phyloP scores from a whole-genome alignment of 2,329 filamentous ascomycete genomes.

The Aureobasidium mangrovei region DNA sequence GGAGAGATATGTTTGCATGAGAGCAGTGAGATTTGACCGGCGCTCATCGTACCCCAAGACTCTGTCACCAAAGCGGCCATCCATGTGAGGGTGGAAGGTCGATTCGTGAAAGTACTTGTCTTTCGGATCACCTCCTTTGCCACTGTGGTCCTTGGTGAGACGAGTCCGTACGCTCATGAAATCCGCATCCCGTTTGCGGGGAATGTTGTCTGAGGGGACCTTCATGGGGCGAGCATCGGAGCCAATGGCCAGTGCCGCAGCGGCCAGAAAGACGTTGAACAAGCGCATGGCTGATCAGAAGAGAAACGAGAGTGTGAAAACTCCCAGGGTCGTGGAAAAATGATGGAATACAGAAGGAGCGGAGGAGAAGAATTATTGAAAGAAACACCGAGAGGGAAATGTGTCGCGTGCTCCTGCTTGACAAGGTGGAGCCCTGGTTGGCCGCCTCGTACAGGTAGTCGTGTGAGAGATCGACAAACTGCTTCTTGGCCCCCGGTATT shows the following conservation, averaged over 20 bases:
- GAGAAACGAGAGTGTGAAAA: not conserved
- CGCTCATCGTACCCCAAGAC: conserved; percentile 41
- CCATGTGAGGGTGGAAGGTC: conserved; percentile 47
- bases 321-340: not conserved
- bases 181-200: conserved; percentile 30
- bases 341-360: not conserved
- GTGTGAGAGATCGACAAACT: conserved; percentile 12
- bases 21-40: conserved; percentile 38
- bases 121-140: conserved; percentile 25
- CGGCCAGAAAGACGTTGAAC: conserved; percentile 2
- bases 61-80: conserved; percentile 45
- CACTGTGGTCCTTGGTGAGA: conserved; percentile 33
- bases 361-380: not conserved
- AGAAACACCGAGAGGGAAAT: not conserved
- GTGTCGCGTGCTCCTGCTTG: conserved; percentile 10
- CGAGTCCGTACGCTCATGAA: conserved; percentile 37
- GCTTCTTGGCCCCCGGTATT: conserved; percentile 5
- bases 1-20: conserved; percentile 48
- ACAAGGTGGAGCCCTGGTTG: not conserved
- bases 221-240: conserved; percentile 7
- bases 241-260: not conserved
- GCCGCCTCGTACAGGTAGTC: not conserved
- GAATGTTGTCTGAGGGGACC: conserved; percentile 1
- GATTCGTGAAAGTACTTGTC: conserved; percentile 47
- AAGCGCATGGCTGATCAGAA: not conserved